Evolutionary conservation across 192 early-diverging fungal species (phyloP).

Genomic region (Dissophora ornata): DNA sequence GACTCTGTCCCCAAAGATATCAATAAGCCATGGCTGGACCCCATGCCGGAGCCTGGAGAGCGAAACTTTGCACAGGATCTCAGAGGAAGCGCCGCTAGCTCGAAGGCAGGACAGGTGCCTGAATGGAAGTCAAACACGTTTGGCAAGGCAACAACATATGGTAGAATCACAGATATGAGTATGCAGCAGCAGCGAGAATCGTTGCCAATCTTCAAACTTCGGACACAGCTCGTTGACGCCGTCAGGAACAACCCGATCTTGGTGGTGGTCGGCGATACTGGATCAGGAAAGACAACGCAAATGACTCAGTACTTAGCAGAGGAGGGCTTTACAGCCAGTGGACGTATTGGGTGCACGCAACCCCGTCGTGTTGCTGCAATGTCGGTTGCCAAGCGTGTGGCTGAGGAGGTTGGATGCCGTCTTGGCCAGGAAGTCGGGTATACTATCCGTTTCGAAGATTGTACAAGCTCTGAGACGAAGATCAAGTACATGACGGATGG

Average conservation of each 20-base stretch:
- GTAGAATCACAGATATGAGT: slow-evolving; percentile 85
- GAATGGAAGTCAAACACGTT: slow-evolving; percentile 92
- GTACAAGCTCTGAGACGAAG: slow-evolving; percentile 86
- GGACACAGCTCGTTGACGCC: slow-evolving; percentile 82
- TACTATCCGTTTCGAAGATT: slow-evolving; percentile 99
- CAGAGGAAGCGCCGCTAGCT: slow-evolving; percentile 73
- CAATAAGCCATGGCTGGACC: slow-evolving; percentile 92
- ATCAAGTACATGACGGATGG: slow-evolving; percentile 99
- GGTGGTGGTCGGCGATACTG: slow-evolving; percentile 96
- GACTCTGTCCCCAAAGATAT: slow-evolving; percentile 89
- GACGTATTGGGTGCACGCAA: slow-evolving; percentile 98
- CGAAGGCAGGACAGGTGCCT: slow-evolving; percentile 76
- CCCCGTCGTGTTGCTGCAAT: slow-evolving; percentile 98
- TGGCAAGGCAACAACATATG: slow-evolving; percentile 90
- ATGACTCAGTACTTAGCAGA: slow-evolving; percentile 99
- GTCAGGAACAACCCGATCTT: slow-evolving; percentile 80
- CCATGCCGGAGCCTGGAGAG: slow-evolving; percentile 90
- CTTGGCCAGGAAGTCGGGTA: slow-evolving; percentile 97
- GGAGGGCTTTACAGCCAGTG: slow-evolving; percentile 86
- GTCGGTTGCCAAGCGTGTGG: slow-evolving; percentile 98
- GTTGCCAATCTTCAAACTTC: slow-evolving; percentile 88
- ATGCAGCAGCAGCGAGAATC: slow-evolving; percentile 88
- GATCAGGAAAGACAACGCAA: slow-evolving; percentile 98
- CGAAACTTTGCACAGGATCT: slow-evolving; percentile 95
- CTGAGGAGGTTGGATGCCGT: slow-evolving; percentile 94